Conservation (phyloP, 2,329 filamentous ascomycete genomes). For the Aspergillus clavatus region DNA sequence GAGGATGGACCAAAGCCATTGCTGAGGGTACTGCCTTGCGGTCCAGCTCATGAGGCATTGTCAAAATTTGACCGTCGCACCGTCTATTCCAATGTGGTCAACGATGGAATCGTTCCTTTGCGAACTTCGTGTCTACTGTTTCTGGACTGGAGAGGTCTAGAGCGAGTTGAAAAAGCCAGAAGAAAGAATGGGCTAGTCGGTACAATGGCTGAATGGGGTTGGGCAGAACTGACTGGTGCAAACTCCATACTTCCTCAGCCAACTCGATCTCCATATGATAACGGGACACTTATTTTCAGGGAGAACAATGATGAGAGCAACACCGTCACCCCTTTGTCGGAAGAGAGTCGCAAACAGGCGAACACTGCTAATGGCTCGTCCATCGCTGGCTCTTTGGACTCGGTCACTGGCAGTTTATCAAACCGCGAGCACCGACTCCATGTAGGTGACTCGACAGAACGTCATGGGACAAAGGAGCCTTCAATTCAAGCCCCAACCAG, state of each 20-base stretch:
- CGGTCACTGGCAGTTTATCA: not conserved
- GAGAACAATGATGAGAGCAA: conserved; percentile 14
- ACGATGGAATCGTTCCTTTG: conserved; percentile 92
- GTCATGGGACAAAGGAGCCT: conserved; percentile 12
- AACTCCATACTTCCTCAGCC: conserved; percentile 54
- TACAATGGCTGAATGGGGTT: conserved; percentile 88
- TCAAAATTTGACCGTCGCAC: conserved; percentile 87
- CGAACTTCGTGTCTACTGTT: conserved; percentile 95
- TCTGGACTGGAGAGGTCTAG: conserved; percentile 91
- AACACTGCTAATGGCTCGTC: not conserved
- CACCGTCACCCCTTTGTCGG: conserved; percentile 4
- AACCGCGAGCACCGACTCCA: not conserved
- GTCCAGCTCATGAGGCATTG: conserved; percentile 80
- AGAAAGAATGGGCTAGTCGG: conserved; percentile 88
- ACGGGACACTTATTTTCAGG: conserved; percentile 3
- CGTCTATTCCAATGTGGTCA: conserved; percentile 94
- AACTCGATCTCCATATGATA: conserved; percentile 23
- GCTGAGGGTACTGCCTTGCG: conserved; percentile 81
- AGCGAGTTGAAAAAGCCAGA: conserved; percentile 87
- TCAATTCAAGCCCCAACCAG: conserved; percentile 26
- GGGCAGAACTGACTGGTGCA: conserved; percentile 78
- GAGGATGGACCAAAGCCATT: conserved; percentile 84
- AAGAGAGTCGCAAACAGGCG: conserved; percentile 6
- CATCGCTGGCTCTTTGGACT: not conserved
- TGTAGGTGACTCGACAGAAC: not conserved